Evolutionary conservation across 352 stramenopile genomes (phyloP).

Genomic region (Globisporangium takayamanum): DNA sequence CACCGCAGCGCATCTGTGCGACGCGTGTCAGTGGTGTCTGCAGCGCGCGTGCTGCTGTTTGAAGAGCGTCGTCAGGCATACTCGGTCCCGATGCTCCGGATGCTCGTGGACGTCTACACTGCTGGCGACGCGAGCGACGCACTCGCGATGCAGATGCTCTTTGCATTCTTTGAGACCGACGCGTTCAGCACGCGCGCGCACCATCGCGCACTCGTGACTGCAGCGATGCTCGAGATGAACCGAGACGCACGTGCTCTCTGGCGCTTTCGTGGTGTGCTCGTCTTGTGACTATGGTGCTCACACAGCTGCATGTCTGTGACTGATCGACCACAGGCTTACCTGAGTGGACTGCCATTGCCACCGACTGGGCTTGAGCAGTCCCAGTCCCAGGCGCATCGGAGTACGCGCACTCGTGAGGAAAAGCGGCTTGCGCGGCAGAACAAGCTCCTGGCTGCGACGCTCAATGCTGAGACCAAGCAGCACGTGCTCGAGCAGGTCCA

Average conservation of each 20-base stretch:
- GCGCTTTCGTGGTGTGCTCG: neutral
- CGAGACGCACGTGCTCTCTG: neutral
- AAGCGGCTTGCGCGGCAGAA: neutral
- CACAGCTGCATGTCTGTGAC: neutral
- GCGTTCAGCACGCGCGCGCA: neutral
- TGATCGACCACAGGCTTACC: conserved; percentile 2
- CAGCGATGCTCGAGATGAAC: neutral
- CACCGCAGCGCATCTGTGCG: neutral
- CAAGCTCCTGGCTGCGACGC: neutral
- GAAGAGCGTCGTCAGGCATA: conserved; percentile 2
- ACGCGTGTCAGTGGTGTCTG: conserved; percentile 1
- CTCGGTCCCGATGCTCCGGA: neutral
- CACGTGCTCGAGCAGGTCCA: neutral
- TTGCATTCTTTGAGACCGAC: conserved; percentile 2
- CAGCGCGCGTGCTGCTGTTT: conserved; percentile 5
- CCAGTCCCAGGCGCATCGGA: neutral
- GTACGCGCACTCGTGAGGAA: neutral
- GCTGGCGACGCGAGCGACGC: neutral
- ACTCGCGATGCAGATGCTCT: conserved; percentile 3
- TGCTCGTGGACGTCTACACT: conserved; percentile 3
- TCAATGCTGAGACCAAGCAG: neutral
- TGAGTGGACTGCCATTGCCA: conserved; percentile 4
- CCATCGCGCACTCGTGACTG: conserved; percentile 1
- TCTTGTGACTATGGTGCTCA: neutral
- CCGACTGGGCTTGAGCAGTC: neutral